Base-by-base conservation (phyloP, 2,329 filamentous ascomycete species). In the Cladorrhinum sp. region DNA sequence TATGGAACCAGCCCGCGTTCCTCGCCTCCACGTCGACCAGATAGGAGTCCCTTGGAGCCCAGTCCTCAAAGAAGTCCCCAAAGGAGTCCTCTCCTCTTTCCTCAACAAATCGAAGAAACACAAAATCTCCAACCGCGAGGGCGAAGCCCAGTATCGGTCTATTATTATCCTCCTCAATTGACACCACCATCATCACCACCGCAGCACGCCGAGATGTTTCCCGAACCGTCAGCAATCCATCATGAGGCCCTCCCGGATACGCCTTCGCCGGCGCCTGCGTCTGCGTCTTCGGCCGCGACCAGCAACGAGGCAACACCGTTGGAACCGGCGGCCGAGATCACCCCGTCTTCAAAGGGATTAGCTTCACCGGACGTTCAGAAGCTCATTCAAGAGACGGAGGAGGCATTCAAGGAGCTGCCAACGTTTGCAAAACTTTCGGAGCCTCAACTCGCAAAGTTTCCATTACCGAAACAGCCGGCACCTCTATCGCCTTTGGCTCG, bases 301-400 rank as follows among this genome's bases (percentile, higher is more conserved):
- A 18, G 20, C 48, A 36, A 53, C 49, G 16, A 60, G 55, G 18
- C 42, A 54, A 46, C 42, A 10, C 42, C 3, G 8, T 20, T 5
- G 51, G 30, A 9, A 18, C 39, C 28, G 5, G 28, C 24, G 10
- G 33, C 46, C 53, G 42, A 46, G n/a, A 2, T 20, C 2, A 28
- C 26, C 30, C 24, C 58, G 26, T 20, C 58, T 20, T 20, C 42
- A 46, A 54, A 54, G 24, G 39, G 57, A 55, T 28, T 65, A 54
- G 33, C 63, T 52, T 54, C 64, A 62, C 33, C 58, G 62, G 75
- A 75, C 60, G 71, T 80, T 2, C 74, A 79, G 57, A 73, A 78
- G 63, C 73, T 84, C 63, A 79, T 82, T 52, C 72, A 73, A 62
- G 77, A 83, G 66, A 77, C 80, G 3, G 80, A 84, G 62, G 74